Evolutionary conservation across 768 basidiomycete genomes (phyloP).

Genomic region (Boletus sp.): DNA sequence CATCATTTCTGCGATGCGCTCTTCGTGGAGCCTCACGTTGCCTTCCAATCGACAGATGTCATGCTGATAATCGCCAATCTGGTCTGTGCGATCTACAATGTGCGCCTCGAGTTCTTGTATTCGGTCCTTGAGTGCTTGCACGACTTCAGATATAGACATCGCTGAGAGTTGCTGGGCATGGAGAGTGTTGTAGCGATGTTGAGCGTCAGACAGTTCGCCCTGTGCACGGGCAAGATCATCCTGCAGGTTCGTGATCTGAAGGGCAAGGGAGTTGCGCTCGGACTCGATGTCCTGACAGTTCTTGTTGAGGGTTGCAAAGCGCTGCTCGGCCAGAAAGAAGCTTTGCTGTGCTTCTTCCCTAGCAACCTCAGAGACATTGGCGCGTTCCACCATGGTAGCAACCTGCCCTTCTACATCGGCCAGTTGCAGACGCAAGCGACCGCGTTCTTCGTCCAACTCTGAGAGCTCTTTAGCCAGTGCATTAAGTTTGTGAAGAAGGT

Average conservation of each 20-base stretch:
- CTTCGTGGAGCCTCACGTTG: constrained; percentile 72
- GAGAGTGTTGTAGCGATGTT: constrained; percentile 57
- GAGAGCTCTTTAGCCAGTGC: constrained; percentile 35
- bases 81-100: constrained; percentile 63
- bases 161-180: constrained; percentile 65
- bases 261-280: constrained; percentile 61
- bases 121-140: constrained; percentile 54
- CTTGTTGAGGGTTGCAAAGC: constrained; percentile 42
- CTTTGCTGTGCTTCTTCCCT: constrained; percentile 35
- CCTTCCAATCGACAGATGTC: constrained; percentile 75
- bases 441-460: constrained; percentile 25
- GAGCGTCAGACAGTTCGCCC: constrained; percentile 52
- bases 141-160: constrained; percentile 57
- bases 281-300: constrained; percentile 57
- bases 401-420: constrained; percentile 37
- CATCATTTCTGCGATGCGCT: constrained; percentile 66
- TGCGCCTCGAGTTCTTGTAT: constrained; percentile 68
- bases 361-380: constrained; percentile 32
- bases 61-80: constrained; percentile 75
- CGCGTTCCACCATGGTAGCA: constrained; percentile 29
- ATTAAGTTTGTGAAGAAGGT: constrained; percentile 33
- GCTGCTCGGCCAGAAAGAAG: constrained; percentile 34
- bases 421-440: constrained; percentile 26
- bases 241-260: constrained; percentile 62
- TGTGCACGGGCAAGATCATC: constrained; percentile 52